These are phyloP conservation scores for Elymus sibiricus DNA, from an alignment of 176 grass and related monocot species.

Conservation along the genomic window DNA sequence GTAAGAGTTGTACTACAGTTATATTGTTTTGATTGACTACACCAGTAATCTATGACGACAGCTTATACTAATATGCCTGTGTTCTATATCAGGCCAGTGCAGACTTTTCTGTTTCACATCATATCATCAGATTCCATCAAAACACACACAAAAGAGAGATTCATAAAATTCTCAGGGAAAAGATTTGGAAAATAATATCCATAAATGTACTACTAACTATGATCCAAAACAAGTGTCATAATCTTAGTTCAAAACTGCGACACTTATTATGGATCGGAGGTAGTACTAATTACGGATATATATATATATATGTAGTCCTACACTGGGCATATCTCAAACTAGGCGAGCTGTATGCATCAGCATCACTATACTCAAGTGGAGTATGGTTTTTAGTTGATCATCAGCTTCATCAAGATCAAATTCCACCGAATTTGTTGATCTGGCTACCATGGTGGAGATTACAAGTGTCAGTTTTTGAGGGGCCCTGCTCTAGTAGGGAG, in stretches of 20 bases:
- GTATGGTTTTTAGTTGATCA: neutral
- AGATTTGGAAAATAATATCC: neutral
- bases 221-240: too few relatives aligned
- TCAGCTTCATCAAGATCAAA: constrained; percentile 1
- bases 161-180: neutral
- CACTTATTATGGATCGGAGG: too few relatives aligned
- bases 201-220: too few relatives aligned
- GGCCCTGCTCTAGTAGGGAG: neutral
- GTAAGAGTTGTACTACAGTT: constrained; percentile 21
- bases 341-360: neutral
- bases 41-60: constrained; percentile 27
- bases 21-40: constrained; percentile 41
- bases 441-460: neutral
- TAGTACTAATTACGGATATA: too few relatives aligned
- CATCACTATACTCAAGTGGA: neutral
- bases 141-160: neutral
- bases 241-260: too few relatives aligned
- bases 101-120: neutral
- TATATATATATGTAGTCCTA: too few relatives aligned
- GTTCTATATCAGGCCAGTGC: neutral
- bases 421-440: neutral
- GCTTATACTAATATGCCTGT: neutral
- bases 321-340: neutral
- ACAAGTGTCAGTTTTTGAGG: neutral
- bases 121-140: neutral